phyloP scores from a whole-genome alignment of 345 rosid genomes.

The Gossypium turneri region DNA sequence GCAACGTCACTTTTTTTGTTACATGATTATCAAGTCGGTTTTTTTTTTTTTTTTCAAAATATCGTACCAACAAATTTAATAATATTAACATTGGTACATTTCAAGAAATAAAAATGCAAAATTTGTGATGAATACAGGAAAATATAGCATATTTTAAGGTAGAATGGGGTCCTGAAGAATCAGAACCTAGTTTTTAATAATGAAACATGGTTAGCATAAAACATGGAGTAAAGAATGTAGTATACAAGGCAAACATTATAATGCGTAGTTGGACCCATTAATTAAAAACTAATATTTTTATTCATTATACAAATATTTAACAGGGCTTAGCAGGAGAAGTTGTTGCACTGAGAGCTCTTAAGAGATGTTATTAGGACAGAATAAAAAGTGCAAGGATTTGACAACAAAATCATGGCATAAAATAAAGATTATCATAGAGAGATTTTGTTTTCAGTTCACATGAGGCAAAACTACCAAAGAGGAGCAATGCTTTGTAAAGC shows the following conservation, averaged over 20 bases:
- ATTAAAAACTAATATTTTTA: neutral
- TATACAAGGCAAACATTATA: neutral
- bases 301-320: conserved; percentile 3
- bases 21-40: too few relatives aligned
- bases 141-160: neutral
- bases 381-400: neutral
- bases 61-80: too few relatives aligned
- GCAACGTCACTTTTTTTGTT: too few relatives aligned
- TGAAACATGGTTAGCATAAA: neutral
- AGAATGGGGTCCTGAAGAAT: neutral
- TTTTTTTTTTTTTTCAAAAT: too few relatives aligned
- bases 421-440: neutral
- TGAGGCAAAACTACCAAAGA: neutral
- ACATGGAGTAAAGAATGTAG: neutral
- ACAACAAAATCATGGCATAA: neutral
- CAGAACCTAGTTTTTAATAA: neutral
- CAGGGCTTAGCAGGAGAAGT: too few relatives aligned
- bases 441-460: conserved; percentile 1
- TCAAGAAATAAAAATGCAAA: too few relatives aligned
- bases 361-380: neutral
- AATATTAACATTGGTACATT: too few relatives aligned
- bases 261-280: neutral
- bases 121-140: too few relatives aligned
- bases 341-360: too few relatives aligned
- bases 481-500: neutral